These are phyloP conservation scores for Hypoxylon fragiforme DNA, from an alignment of 495 filamentous ascomycete genomes.

Conservation along the genomic window DNA sequence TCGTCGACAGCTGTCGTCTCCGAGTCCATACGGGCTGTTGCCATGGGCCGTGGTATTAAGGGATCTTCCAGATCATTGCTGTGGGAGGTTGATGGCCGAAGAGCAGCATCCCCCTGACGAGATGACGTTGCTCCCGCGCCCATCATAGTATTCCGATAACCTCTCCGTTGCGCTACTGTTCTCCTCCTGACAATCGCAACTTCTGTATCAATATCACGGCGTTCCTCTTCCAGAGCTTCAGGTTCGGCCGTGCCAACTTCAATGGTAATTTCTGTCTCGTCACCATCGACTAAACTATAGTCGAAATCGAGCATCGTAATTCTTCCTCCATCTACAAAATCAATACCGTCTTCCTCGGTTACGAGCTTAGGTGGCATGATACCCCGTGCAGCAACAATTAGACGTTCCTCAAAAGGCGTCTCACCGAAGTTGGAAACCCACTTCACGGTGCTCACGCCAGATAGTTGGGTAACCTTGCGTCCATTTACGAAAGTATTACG, in stretches of 20 bases:
- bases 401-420: conserved; percentile 57
- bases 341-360: conserved; percentile 72
- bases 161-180: conserved; percentile 64
- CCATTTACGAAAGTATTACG: conserved; percentile 67
- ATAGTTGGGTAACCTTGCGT: conserved; percentile 57
- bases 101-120: conserved; percentile 48
- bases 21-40: conserved; percentile 25
- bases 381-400: conserved; percentile 76
- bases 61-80: conserved; percentile 47
- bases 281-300: conserved; percentile 59
- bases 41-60: conserved; percentile 45
- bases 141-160: conserved; percentile 42
- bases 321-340: conserved; percentile 79
- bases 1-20: conserved; percentile 12
- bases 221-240: conserved; percentile 72
- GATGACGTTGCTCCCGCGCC: conserved; percentile 38
- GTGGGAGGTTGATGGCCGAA: conserved; percentile 46
- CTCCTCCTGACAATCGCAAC: conserved; percentile 79
- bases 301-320: conserved; percentile 79
- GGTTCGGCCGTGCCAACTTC: conserved; percentile 74
- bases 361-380: conserved; percentile 61
- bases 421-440: conserved; percentile 60
- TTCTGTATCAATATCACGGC: conserved; percentile 76
- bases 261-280: conserved; percentile 60
- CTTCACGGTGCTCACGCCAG: conserved; percentile 60